phyloP scores from a whole-genome alignment of 345 rosid species.

The Mangifera indica region DNA sequence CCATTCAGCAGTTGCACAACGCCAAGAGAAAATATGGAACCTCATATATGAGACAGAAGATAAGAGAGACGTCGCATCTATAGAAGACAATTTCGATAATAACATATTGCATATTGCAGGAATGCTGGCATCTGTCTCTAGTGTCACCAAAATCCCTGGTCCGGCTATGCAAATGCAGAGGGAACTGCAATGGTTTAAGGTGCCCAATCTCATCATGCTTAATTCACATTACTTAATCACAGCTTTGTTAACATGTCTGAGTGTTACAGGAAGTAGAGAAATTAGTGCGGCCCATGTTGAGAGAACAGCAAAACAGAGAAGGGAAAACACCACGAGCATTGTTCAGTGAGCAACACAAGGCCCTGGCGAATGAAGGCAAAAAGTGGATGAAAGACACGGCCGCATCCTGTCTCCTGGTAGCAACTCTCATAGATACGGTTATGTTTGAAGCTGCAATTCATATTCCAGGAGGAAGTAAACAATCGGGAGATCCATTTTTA shows the following conservation, averaged over 20 bases:
- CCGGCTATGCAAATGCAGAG: background rate
- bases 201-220: background rate
- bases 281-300: background rate
- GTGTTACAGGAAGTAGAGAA: background rate
- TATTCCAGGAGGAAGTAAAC: too few species aligned
- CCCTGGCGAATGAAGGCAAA: background rate
- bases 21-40: background rate
- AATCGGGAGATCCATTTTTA: too few species aligned
- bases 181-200: background rate
- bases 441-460: background rate
- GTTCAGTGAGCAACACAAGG: background rate
- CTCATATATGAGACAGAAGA: background rate
- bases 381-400: background rate
- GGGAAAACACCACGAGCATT: background rate
- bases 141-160: background rate
- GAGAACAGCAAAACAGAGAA: background rate
- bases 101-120: background rate
- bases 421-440: background rate
- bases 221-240: background rate
- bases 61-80: background rate
- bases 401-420: background rate
- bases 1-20: background rate
- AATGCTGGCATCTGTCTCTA: background rate
- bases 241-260: background rate
- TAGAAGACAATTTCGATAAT: background rate